Evolutionary conservation across 345 rosid species (phyloP).

Genomic region (Ceriops zippeliana): DNA sequence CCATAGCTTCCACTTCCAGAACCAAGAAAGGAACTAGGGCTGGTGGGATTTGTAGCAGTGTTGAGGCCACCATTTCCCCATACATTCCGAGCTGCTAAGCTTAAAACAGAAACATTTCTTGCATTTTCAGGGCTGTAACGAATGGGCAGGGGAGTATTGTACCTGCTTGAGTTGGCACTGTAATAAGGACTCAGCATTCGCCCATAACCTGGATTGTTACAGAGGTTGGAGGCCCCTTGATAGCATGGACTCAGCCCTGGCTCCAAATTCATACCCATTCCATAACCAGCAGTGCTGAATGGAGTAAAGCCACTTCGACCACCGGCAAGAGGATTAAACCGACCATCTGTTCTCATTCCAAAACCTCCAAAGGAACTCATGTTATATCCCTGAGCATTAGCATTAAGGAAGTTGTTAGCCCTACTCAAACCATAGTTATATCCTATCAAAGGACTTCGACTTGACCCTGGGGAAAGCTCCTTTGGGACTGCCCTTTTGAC

Average conservation of each 20-base stretch:
- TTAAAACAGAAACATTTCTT: conserved; percentile 56
- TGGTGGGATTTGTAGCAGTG: conserved; percentile 39
- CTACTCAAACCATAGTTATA: conserved; percentile 57
- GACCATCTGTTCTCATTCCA: conserved; percentile 64
- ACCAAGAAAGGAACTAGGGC: conserved; percentile 42
- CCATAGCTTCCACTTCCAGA: conserved; percentile 57
- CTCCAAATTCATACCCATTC: conserved; percentile 69
- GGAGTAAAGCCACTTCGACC: conserved; percentile 61
- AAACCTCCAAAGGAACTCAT: conserved; percentile 48
- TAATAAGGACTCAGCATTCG: conserved; percentile 54
- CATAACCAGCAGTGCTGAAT: conserved; percentile 54
- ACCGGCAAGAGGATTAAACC: conserved; percentile 69
- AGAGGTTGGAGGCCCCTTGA: conserved; percentile 54
- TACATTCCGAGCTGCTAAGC: conserved; percentile 53
- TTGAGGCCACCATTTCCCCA: conserved; percentile 75
- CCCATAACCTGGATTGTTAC: conserved; percentile 60
- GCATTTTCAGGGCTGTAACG: conserved; percentile 50
- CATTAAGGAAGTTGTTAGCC: conserved; percentile 60
- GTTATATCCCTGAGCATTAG: conserved; percentile 67
- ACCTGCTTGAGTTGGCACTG: conserved; percentile 60
- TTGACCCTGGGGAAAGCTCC: conserved; percentile 66
- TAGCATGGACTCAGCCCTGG: conserved; percentile 57
- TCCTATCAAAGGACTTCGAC: conserved; percentile 65
- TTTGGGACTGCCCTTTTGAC: conserved; percentile 97
- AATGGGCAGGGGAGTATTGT: conserved; percentile 64